Evolutionary conservation across 306 rosid genomes (phyloP).

Genomic region (Gillenia trifoliata): DNA sequence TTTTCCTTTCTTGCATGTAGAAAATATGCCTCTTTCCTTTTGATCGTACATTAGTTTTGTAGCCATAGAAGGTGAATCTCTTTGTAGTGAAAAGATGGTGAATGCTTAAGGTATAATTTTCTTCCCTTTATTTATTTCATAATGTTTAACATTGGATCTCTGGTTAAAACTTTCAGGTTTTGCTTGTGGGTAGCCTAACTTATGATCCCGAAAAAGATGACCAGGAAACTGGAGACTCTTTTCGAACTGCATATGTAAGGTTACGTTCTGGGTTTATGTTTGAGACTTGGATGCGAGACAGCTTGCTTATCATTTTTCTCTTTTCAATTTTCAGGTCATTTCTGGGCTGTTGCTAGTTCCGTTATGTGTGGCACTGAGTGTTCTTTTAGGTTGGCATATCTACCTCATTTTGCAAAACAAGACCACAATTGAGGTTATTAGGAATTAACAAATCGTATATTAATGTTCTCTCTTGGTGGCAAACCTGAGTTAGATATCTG

Average conservation of each 20-base stretch:
- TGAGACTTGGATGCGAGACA: conserved; percentile 10
- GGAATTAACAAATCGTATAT: conserved; percentile 18
- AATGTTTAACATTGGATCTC: neutral
- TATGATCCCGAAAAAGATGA: conserved; percentile 56
- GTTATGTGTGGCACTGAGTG: conserved; percentile 57
- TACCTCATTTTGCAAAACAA: conserved; percentile 83
- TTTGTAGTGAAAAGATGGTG: conserved; percentile 12
- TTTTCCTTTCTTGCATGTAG: neutral
- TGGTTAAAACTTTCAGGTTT: conserved; percentile 46
- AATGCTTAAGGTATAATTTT: neutral
- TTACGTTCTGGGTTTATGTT: conserved; percentile 8
- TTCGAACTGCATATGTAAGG: conserved; percentile 73
- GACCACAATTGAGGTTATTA: conserved; percentile 90
- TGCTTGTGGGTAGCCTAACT: conserved; percentile 80
- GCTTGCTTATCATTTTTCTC: conserved; percentile 22
- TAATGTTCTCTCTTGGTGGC: conserved; percentile 14
- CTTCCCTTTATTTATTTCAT: neutral
- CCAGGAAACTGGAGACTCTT: conserved; percentile 54
- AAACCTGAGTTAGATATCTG: conserved; percentile 7
- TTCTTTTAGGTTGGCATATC: conserved; percentile 91
- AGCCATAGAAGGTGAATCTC: conserved; percentile 5
- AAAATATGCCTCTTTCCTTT: neutral
- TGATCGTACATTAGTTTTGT: neutral
- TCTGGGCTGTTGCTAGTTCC: conserved; percentile 79
- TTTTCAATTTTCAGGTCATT: conserved; percentile 50